Base-by-base conservation (phyloP, 495 filamentous ascomycete species). In the Talaromyces adpressus region DNA sequence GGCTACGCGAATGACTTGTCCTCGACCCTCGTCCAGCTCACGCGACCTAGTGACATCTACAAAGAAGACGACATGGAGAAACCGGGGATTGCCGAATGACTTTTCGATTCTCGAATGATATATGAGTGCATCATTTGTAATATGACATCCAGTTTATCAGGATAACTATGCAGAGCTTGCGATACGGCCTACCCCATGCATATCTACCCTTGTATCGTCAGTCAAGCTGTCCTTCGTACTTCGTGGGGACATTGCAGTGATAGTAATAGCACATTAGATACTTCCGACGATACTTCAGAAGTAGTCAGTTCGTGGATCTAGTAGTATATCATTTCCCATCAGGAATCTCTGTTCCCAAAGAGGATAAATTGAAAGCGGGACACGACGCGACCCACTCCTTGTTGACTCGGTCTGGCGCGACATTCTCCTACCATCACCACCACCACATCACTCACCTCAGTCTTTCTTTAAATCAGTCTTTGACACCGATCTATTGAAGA, bases 301-400 rank as follows among this genome's bases (percentile, higher is more conserved):
- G 29, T 30, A 30, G 29, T 30, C 29, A 30, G 29, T 30, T 30
- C 29, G 6, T 30, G 6, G 29, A 7, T 27, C 27, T 27, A 27
- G n/a, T 27, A 27, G 2, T 3, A n/a, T 27, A 27, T 27, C 27
- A 27, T 4, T 27, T 27, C 27, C 27, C 29, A 7, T 30, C 6
- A 30, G 5, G 6, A 30, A 20, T 18, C 45, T 75, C 47, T 78
- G 59, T 80, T 65, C 77, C 75, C 68, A 67, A 77, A 77, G 53
- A 73, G 76, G 77, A 74, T 76, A 78, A 78, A 80, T 76, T 80
- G 77, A 41, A 36, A 41, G 36, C 36, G 36, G 36, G 36, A 41
- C 36, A 41, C 69, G 66, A 63, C 62, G 61, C 64, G 61, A 32
- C 73, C 72, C 75, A 73, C 72, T 14, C 20, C 5, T 22, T 56